Percentiles rank a stretch among this genome's conserved stretches.
Conservation (phyloP, 2,329 filamentous ascomycete genomes). For the Sporothrix mexicana region DNA sequence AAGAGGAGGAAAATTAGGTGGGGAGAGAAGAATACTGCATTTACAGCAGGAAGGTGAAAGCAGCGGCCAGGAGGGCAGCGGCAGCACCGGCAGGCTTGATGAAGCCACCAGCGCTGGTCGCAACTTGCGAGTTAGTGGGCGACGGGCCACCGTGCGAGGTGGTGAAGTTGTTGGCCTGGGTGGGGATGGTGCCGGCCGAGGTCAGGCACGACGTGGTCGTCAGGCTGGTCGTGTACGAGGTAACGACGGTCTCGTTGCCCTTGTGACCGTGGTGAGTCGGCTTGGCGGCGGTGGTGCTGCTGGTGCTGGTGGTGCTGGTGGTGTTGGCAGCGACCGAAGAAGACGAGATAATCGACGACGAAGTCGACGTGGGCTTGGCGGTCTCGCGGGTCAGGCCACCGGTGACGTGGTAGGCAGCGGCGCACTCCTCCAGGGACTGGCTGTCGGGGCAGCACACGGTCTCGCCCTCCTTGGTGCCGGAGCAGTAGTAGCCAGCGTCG, state of each 20-base stretch:
- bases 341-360: constrained; percentile 39
- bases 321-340: constrained; percentile 37
- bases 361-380: constrained; percentile 45
- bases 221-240: constrained; percentile 37
- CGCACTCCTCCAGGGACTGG: constrained; percentile 61
- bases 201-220: constrained; percentile 31
- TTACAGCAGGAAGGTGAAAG: constrained; percentile 42
- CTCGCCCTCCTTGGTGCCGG: constrained; percentile 53
- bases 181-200: not conserved
- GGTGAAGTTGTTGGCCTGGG: constrained; percentile 33
- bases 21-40: not conserved
- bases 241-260: constrained; percentile 36
- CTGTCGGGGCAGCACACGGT: constrained; percentile 68
- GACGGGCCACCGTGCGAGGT: constrained; percentile 34
- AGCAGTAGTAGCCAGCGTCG: constrained; percentile 65
- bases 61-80: constrained; percentile 41
- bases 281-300: constrained; percentile 25
- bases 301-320: constrained; percentile 33
- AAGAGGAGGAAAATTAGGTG: not conserved
- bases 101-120: constrained; percentile 43
- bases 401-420: constrained; percentile 54
- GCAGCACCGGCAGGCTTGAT: constrained; percentile 44
- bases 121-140: constrained; percentile 37
- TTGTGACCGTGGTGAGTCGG: constrained; percentile 29
- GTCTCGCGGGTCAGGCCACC: constrained; percentile 57